These are phyloP conservation scores for Nelumbo lutea DNA, from an alignment of 164 flowering plant species.

Conservation along the genomic window DNA sequence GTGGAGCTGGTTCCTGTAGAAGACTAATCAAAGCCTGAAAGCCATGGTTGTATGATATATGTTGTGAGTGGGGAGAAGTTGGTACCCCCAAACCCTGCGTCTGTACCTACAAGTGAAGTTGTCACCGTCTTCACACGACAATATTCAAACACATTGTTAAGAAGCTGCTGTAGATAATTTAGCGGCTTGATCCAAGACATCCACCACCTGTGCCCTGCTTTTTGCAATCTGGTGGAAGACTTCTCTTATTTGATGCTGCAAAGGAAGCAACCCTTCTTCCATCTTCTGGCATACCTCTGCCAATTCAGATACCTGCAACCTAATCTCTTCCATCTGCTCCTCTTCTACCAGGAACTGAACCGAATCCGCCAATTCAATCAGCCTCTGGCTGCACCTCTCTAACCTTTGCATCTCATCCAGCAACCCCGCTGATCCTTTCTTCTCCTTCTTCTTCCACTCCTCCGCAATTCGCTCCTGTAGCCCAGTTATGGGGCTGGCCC, in stretches of 20 bases:
- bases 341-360: constrained; percentile 48
- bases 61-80: too few relatives aligned
- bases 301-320: constrained; percentile 48
- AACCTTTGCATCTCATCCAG: constrained; percentile 64
- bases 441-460: constrained; percentile 93
- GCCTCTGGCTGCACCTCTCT: constrained; percentile 43
- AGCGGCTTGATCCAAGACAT: constrained; percentile 44
- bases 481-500: constrained; percentile 59
- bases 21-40: too few relatives aligned
- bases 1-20: too few relatives aligned
- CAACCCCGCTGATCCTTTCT: constrained; percentile 62
- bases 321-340: constrained; percentile 42
- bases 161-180: constrained; percentile 30
- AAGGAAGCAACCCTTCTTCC: constrained; percentile 77
- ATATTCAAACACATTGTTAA: too few relatives aligned
- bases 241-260: constrained; percentile 72
- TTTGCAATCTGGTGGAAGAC: constrained; percentile 74
- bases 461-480: constrained; percentile 75
- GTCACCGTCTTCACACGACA: too few relatives aligned
- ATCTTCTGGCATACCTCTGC: constrained; percentile 51
- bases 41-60: too few relatives aligned
- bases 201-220: constrained; percentile 61
- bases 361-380: constrained; percentile 49
- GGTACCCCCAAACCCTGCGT: too few relatives aligned
- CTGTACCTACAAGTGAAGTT: too few relatives aligned